Base-by-base conservation (phyloP, 306 rosid species). In the Malus sylvestris region DNA sequence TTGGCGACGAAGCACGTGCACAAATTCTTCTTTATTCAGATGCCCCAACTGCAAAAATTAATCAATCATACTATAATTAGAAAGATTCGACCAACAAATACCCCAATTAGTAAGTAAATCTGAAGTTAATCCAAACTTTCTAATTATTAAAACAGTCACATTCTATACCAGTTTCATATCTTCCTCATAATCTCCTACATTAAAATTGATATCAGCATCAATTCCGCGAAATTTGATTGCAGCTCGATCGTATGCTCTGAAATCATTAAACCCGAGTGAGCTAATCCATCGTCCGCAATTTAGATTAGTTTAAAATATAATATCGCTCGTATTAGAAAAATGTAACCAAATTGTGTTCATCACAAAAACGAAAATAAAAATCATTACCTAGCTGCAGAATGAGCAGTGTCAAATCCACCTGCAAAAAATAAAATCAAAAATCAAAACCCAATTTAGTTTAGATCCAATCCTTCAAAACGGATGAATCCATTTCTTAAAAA, bases 401-500 rank as follows among this genome's bases (percentile, higher is more conserved):
- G 87, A 42, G 91, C 89, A 3, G 91, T 87, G 81, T 87, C 91
- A 58, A 87, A 87, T 45, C 91, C 91, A 70, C 91, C 90, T 87
- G 58, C 40, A 14, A 20, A 51, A 30, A 30, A 15, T 40, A 30
- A 29, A 55, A 42, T n/a, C n/a, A n/a, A n/a, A n/a, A 42, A 58
- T 16, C 25, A 38, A 63, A 29, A 74, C 40, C 60, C 51, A 58
- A 72, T 55, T 72, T 51, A 66, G 8, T 67, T 76, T 62, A 70
- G 59, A n/a, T 61, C 65, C 68, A 69, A 15, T 10, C 66, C 68
- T 46, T 18, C 32, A 22, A 29, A 46, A 69, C 60, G 51, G 52
- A 25, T 46, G 38, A 58, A 82, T 19, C 2, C 4, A 45, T 51
- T 57, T 15, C 49, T 30, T 1, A 18, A 35, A 53, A 32, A 20